A percentile compares a stretch with the other conserved stretches of the same genome.
These are phyloP conservation scores for Chimonanthus salicifolius DNA, from an alignment of 164 flowering plant species.

Conservation along the genomic window DNA sequence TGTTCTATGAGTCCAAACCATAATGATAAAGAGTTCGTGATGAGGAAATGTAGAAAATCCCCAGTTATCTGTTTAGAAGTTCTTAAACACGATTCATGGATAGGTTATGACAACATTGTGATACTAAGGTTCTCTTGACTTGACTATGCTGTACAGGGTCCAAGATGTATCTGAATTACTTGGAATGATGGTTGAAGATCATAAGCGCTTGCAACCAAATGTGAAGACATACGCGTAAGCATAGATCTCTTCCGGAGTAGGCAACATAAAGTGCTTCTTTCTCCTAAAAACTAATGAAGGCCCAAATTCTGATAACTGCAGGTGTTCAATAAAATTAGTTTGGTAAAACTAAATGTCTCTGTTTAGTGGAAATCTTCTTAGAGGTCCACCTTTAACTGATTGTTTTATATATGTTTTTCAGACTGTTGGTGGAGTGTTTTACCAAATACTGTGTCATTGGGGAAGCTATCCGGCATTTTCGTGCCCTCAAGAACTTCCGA, in stretches of 20 bases:
- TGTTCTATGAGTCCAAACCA: no score
- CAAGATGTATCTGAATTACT: conserved; percentile 96
- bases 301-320: background rate
- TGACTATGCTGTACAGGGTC: conserved; percentile 42
- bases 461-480: conserved; percentile 96
- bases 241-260: conserved; percentile 1
- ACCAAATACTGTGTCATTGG: conserved; percentile 79
- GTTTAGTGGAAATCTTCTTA: background rate
- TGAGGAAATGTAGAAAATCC: no score
- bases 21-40: no score
- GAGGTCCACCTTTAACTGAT: background rate
- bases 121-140: background rate
- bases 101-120: background rate
- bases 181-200: conserved; percentile 98
- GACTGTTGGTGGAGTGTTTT: conserved; percentile 93
- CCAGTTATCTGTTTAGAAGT: background rate
- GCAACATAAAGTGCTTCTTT: background rate
- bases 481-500: conserved; percentile 68
- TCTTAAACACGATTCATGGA: background rate
- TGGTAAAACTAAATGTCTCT: background rate
- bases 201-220: conserved; percentile 91
- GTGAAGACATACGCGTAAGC: conserved; percentile 85
- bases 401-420: conserved; percentile 20
- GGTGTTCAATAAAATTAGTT: background rate
- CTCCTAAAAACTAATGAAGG: background rate